Conservation (phyloP, 2,329 filamentous ascomycete species). For the Verticillium isaacii region DNA sequence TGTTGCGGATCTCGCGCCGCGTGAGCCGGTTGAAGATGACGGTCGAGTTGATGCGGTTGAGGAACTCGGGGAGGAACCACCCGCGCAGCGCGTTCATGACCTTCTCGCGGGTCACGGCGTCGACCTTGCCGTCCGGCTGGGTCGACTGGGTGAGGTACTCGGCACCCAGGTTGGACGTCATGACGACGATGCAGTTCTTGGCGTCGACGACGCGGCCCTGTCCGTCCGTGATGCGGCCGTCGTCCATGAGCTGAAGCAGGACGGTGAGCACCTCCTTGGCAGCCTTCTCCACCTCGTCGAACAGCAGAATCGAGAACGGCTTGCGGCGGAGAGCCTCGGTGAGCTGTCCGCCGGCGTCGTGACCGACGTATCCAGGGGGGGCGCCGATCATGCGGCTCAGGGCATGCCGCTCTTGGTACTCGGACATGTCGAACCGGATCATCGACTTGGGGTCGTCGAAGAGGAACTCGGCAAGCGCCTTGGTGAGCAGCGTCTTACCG, state of each 20-base stretch:
- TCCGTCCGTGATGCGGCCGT: conserved; percentile 95
- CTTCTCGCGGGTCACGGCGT: conserved; percentile 77
- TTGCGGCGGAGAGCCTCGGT: conserved; percentile 91
- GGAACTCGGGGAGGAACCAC: conserved; percentile 97
- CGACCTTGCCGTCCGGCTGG: conserved; percentile 76
- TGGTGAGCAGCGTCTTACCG: conserved; percentile 94
- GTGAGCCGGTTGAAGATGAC: conserved; percentile 99
- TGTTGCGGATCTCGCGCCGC: conserved; percentile 83
- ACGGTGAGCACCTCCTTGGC: conserved; percentile 97
- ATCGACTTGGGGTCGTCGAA: conserved; percentile 97
- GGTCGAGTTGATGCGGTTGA: conserved; percentile 93
- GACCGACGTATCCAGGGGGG: conserved; percentile 93
- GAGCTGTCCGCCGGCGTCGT: conserved; percentile 91
- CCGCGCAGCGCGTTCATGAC: conserved; percentile 88
- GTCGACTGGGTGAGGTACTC: conserved; percentile 84
- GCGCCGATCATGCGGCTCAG: conserved; percentile 97
- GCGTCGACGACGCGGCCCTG: conserved; percentile 94
- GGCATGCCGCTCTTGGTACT: conserved; percentile 96
- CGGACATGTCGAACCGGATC: conserved; percentile 99
- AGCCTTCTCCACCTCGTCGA: conserved; percentile 97
- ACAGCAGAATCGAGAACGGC: conserved; percentile 95
- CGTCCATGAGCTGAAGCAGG: conserved; percentile 98
- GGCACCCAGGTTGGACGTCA: conserved; percentile 96
- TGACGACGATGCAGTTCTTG: conserved; percentile 97
- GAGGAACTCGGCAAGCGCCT: conserved; percentile 93